Evolutionary conservation across 2,329 filamentous ascomycete species (phyloP).

Genomic region (Xylaria sp.): DNA sequence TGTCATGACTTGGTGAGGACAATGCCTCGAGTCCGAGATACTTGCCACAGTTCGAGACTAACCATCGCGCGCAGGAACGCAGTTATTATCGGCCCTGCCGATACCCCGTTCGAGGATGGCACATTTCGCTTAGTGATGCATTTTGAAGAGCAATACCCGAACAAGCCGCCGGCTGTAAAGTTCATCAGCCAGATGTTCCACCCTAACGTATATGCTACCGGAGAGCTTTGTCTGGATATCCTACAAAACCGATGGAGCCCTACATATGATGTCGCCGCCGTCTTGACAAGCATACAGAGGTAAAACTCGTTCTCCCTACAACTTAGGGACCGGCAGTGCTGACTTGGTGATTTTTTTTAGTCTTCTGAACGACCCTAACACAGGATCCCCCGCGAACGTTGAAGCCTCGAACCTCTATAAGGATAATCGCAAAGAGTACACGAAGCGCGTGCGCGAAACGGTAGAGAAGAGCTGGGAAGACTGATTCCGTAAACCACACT

Average conservation of each 20-base stretch:
- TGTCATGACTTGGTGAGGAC: slow-evolving; percentile 90
- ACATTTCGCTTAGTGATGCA: slow-evolving; percentile 99
- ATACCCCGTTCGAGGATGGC: slow-evolving; percentile 98
- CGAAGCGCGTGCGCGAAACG: slow-evolving; percentile 92
- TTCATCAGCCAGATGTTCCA: slow-evolving; percentile 99
- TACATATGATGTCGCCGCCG: slow-evolving; percentile 96
- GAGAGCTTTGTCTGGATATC: slow-evolving; percentile 96
- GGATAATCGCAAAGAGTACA: slow-evolving; percentile 96
- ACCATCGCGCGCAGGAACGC: slow-evolving; percentile 77
- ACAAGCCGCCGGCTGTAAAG: slow-evolving; percentile 97
- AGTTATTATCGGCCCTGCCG: slow-evolving; percentile 95
- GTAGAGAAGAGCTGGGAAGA: slow-evolving; percentile 99
- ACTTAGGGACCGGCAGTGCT: not conserved
- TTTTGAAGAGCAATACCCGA: slow-evolving; percentile 98
- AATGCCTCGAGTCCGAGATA: slow-evolving; percentile 29
- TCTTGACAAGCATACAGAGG: slow-evolving; percentile 98
- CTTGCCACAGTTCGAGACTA: slow-evolving; percentile 39
- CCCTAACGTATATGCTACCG: slow-evolving; percentile 96
- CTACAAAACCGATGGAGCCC: slow-evolving; percentile 98
- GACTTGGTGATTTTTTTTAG: slow-evolving; percentile 57
- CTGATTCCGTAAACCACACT: slow-evolving; percentile 52
- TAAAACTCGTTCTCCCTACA: slow-evolving; percentile 51
- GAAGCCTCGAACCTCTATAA: slow-evolving; percentile 99
- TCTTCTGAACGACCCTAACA: slow-evolving; percentile 97
- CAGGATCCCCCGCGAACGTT: slow-evolving; percentile 96